phyloP scores from a whole-genome alignment of 805 yeast species.

The Starmera caribaea region DNA sequence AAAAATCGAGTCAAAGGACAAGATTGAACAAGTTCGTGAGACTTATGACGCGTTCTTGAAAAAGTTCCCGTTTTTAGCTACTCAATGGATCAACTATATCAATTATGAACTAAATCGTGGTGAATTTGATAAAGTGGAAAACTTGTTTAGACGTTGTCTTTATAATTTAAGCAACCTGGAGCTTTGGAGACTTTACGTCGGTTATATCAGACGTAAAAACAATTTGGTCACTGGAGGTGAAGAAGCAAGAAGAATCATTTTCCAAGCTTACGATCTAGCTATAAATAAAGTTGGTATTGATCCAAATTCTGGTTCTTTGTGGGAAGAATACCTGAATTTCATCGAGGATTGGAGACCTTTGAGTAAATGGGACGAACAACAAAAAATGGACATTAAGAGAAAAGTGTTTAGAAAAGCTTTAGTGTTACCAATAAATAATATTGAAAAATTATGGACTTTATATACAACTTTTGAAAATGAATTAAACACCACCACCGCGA shows the following conservation, averaged over 20 bases:
- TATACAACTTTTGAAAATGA: slow-evolving; percentile 82
- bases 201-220: slow-evolving; percentile 59
- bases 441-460: slow-evolving; percentile 73
- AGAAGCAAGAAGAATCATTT: slow-evolving; percentile 60
- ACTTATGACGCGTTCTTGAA: slow-evolving; percentile 51
- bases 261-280: slow-evolving; percentile 80
- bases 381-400: slow-evolving; percentile 67
- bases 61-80: slow-evolving; percentile 59
- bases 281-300: slow-evolving; percentile 73
- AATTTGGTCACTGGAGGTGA: slow-evolving; percentile 77
- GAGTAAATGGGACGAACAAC: slow-evolving; percentile 78
- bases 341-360: slow-evolving; percentile 71
- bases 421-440: slow-evolving; percentile 62
- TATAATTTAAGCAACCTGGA: slow-evolving; percentile 52
- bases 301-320: slow-evolving; percentile 55
- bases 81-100: slow-evolving; percentile 69
- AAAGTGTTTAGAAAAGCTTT: slow-evolving; percentile 62
- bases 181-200: slow-evolving; percentile 70
- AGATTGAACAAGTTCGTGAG: slow-evolving; percentile 47
- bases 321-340: slow-evolving; percentile 79
- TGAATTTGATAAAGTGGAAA: slow-evolving; percentile 58
- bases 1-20: slow-evolving; percentile 39
- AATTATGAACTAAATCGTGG: slow-evolving; percentile 53
- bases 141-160: slow-evolving; percentile 54
- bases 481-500: slow-evolving; percentile 63